Base-by-base conservation (phyloP, 2,329 filamentous ascomycete genomes). In the Botrytis porri region DNA sequence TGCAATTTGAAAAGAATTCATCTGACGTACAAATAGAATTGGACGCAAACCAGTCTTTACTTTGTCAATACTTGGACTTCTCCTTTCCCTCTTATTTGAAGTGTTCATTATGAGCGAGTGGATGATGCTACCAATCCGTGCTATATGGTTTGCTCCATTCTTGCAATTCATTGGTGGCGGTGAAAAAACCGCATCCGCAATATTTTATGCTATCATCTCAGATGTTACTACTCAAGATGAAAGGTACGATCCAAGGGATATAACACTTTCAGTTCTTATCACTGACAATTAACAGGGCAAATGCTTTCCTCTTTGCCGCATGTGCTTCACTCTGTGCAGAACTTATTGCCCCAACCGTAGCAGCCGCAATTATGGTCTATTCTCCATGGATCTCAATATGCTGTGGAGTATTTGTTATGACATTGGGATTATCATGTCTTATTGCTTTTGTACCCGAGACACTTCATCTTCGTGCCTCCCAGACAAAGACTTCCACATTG, bases 171-270 rank as follows among this genome's bases (percentile, higher is more conserved):
- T 82, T 32, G 83, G 83, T 4, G 83, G 83, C 14, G 83, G 83
- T 1, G 78, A 80, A 64, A 77, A 80, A 6, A 81, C 82, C 10
- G 67, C 80, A 1, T 43, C 71, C 0, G 81, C 82, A 43, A 77
- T 79, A 9, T 74, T 84, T 32, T 80, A 78, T 54, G 81, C 82
- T 32, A 82, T 84, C 60, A 76, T 80, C 10, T 80, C 80, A 22
- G 83, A 84, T 74, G 76, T 84, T 25, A 79, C 82, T 0, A 79
- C 81, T 1, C 81, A 83, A 51, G 80, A 79, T 10, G 78, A 80
- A 45, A 82, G 82, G 83, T 83, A 74, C 76, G 4, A 22, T 29
- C 4, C 2, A 48, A 14, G 8, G 14, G 0, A 41, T 8, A 10
- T 32, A 4, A 22, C 20, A 3, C 8, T 48, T 6, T 10, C 4